phyloP scores from a whole-genome alignment of 1,284 basidiomycete species.

The Paramarasmius palmivorus region DNA sequence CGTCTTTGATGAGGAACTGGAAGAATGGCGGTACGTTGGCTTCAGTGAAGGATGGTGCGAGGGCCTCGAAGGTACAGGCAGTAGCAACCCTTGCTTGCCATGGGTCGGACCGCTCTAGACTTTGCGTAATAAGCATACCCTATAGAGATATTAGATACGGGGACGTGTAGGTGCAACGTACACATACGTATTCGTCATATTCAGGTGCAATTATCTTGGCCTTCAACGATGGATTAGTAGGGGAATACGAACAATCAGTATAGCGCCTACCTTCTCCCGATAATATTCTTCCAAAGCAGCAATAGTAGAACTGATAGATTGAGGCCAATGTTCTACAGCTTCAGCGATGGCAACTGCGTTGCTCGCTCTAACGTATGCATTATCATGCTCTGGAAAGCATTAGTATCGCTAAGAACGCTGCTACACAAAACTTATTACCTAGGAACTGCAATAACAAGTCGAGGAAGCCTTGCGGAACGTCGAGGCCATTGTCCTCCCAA shows the following conservation, averaged over 20 bases:
- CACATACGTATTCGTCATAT: slow-evolving; percentile 82
- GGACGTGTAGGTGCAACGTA: background rate
- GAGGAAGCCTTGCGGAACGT: slow-evolving; percentile 80
- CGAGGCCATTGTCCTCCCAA: slow-evolving; percentile 97
- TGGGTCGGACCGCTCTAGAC: slow-evolving; percentile 89
- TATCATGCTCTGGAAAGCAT: slow-evolving; percentile 66
- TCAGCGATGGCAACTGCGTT: slow-evolving; percentile 79
- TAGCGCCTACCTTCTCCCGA: slow-evolving; percentile 66
- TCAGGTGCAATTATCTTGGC: slow-evolving; percentile 88
- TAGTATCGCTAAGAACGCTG: slow-evolving; percentile 4
- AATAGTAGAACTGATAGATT: slow-evolving; percentile 54
- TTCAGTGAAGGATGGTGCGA: slow-evolving; percentile 71
- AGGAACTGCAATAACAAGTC: slow-evolving; percentile 67
- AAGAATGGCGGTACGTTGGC: slow-evolving; percentile 81
- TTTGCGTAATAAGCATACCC: slow-evolving; percentile 94
- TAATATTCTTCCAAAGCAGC: slow-evolving; percentile 71
- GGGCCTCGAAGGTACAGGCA: slow-evolving; percentile 67
- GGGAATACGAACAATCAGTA: background rate
- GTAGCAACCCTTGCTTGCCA: slow-evolving; percentile 86
- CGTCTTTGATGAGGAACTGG: slow-evolving; percentile 81
- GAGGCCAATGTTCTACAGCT: slow-evolving; percentile 76
- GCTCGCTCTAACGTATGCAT: slow-evolving; percentile 79
- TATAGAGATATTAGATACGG: slow-evolving; percentile 29
- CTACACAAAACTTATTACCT: slow-evolving; percentile 44
- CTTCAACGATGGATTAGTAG: slow-evolving; percentile 31